Conservation (phyloP, 225 moss, liverwort and hornwort species). For the Polytrichum formosum region DNA sequence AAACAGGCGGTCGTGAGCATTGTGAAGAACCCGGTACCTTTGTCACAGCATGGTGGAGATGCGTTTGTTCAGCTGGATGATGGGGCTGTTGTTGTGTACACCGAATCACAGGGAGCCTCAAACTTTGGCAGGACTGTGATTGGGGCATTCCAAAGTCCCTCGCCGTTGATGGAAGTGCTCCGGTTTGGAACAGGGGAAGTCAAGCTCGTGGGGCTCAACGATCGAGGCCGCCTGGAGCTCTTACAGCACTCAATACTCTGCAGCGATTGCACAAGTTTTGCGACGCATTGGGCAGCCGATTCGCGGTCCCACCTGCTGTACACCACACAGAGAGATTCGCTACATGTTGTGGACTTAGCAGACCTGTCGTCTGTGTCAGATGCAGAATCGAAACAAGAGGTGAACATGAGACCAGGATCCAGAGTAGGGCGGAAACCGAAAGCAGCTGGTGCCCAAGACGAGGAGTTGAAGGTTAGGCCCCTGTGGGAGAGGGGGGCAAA, state of each 20-base stretch:
- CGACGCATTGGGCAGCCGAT: slow-evolving; percentile 49
- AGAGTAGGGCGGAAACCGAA: slow-evolving; percentile 48
- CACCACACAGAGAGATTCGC: slow-evolving; percentile 71
- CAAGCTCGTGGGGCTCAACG: slow-evolving; percentile 63
- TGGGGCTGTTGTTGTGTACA: slow-evolving; percentile 61
- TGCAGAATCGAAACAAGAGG: slow-evolving; percentile 45
- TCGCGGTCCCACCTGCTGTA: slow-evolving; percentile 67
- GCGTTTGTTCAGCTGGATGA: slow-evolving; percentile 77
- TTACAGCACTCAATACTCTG: slow-evolving; percentile 50
- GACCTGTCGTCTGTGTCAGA: slow-evolving; percentile 41
- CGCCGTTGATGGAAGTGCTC: slow-evolving; percentile 71
- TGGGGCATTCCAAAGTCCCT: slow-evolving; percentile 62
- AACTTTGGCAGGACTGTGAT: slow-evolving; percentile 37
- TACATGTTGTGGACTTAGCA: slow-evolving; percentile 73
- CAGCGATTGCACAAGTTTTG: slow-evolving; percentile 80
- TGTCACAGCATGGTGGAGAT: slow-evolving; percentile 21
- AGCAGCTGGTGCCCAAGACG: slow-evolving; percentile 32
- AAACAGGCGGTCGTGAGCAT: slow-evolving; percentile 49
- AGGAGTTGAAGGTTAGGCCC: slow-evolving; percentile 74
- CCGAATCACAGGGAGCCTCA: slow-evolving; percentile 36
- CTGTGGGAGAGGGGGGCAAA: slow-evolving; percentile 94
- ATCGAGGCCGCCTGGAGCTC: slow-evolving; percentile 65
- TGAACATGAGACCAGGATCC: slow-evolving; percentile 39
- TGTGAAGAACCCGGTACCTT: slow-evolving; percentile 31
- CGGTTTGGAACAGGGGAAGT: slow-evolving; percentile 24